Conservation (phyloP, 306 rosid genomes). For the Fagus crenata region DNA sequence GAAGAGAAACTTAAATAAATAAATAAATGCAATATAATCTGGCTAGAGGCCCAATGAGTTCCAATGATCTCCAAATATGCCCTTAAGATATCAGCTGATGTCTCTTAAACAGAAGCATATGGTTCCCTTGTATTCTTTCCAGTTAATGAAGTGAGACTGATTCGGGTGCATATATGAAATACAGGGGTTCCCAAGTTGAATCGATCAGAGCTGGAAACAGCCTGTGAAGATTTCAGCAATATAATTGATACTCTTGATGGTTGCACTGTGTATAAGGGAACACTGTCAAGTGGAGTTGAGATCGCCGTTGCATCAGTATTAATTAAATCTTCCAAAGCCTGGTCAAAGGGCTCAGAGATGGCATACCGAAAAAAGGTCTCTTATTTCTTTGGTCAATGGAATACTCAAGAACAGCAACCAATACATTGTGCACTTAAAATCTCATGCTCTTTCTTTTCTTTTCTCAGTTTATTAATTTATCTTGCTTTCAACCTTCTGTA, state of each 20-base stretch:
- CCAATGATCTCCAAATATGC: constrained; percentile 8
- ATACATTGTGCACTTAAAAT: not conserved
- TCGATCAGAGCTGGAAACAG: constrained; percentile 71
- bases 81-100: constrained; percentile 4
- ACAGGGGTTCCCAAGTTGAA: constrained; percentile 92
- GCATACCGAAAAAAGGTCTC: constrained; percentile 73
- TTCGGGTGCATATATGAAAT: constrained; percentile 20
- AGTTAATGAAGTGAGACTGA: constrained; percentile 3
- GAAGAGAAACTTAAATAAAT: not conserved
- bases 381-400: constrained; percentile 12
- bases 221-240: constrained; percentile 97
- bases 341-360: constrained; percentile 69
- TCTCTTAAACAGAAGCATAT: not conserved
- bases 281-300: constrained; percentile 88
- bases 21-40: not conserved
- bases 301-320: constrained; percentile 80
- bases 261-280: constrained; percentile 77
- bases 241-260: constrained; percentile 47
- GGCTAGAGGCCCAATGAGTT: not conserved
- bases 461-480: not conserved
- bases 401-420: constrained; percentile 7
- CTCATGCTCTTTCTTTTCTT: not conserved
- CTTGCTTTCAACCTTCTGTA: constrained; percentile 34
- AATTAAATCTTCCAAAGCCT: constrained; percentile 51
- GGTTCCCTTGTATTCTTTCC: not conserved